These are phyloP conservation scores for Cladosporium halotolerans DNA, from an alignment of 2,329 filamentous ascomycete species.

Conservation along the genomic window DNA sequence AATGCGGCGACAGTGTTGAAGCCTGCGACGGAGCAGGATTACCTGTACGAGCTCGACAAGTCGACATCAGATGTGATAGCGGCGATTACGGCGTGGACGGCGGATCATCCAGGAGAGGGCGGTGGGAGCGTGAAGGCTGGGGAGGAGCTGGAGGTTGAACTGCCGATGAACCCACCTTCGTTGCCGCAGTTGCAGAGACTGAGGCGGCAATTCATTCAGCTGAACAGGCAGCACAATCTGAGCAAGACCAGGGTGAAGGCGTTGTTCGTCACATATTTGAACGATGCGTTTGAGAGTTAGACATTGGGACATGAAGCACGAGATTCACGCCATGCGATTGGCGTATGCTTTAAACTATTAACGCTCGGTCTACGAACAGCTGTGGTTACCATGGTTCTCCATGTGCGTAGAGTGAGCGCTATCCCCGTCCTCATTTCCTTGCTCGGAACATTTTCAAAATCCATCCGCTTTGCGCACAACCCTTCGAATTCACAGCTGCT, in stretches of 20 bases:
- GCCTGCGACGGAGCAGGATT: conserved; percentile 59
- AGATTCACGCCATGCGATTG: too few relatives aligned
- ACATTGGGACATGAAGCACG: too few relatives aligned
- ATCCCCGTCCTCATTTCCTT: too few relatives aligned
- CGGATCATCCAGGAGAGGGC: conserved; percentile 56
- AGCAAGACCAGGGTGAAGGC: conserved; percentile 32
- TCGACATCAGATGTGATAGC: conserved; percentile 72
- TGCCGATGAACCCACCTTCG: conserved; percentile 60
- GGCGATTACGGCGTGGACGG: conserved; percentile 61
- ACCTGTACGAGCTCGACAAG: conserved; percentile 72
- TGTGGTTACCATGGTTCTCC: too few relatives aligned
- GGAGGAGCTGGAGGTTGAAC: conserved; percentile 42
- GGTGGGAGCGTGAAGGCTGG: conserved; percentile 51
- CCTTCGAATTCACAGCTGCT: neutral
- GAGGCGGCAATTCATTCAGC: conserved; percentile 66
- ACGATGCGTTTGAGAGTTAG: conserved; percentile 32
- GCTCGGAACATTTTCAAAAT: neutral
- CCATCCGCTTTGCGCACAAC: neutral
- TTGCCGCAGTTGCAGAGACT: conserved; percentile 72
- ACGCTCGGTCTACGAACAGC: too few relatives aligned
- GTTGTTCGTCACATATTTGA: conserved; percentile 38
- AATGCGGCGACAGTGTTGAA: conserved; percentile 70
- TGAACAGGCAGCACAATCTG: conserved; percentile 61
- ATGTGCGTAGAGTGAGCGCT: too few relatives aligned
- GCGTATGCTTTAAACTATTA: too few relatives aligned